A percentile compares a stretch with the other conserved stretches of the same genome.
phyloP scores from a whole-genome alignment of 164 flowering plant genomes.

The Piper longum region DNA sequence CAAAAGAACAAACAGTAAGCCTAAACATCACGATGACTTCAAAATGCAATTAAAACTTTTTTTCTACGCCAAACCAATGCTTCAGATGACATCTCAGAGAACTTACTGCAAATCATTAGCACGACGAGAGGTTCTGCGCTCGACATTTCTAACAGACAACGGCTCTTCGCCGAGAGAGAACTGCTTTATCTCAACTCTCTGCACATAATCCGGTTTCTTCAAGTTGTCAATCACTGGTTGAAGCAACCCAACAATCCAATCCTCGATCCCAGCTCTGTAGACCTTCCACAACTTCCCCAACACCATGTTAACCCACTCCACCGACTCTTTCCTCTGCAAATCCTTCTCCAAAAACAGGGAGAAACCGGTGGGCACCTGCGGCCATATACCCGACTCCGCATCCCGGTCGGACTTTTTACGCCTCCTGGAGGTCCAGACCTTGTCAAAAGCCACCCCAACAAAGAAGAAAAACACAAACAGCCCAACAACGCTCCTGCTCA shows the following conservation, averaged over 20 bases:
- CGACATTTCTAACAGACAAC: constrained; percentile 78
- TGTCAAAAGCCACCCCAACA: constrained; percentile 85
- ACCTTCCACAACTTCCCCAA: constrained; percentile 96
- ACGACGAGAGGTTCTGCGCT: constrained; percentile 84
- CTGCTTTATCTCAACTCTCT: constrained; percentile 91
- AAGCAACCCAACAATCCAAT: constrained; percentile 83
- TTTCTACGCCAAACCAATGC: no score
- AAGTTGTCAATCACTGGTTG: constrained; percentile 90
- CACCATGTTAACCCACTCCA: constrained; percentile 99
- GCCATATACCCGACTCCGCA: constrained; percentile 41
- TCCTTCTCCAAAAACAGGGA: constrained; percentile 75
- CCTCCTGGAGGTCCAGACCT: constrained; percentile 72
- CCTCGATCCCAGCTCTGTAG: constrained; percentile 69
- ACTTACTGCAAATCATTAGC: constrained; percentile 94
- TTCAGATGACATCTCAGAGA: not conserved
- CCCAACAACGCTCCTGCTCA: constrained; percentile 46
- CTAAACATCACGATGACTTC: no score
- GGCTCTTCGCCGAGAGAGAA: constrained; percentile 93
- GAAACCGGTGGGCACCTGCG: constrained; percentile 70
- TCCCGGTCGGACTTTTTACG: constrained; percentile 17
- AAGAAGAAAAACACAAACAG: constrained; percentile 84
- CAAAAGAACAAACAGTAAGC: not conserved
- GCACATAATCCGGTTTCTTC: constrained; percentile 82
- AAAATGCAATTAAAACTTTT: no score
- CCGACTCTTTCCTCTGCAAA: constrained; percentile 89